Conservation (phyloP, 768 basidiomycete species). For the Pisolithus orientalis region DNA sequence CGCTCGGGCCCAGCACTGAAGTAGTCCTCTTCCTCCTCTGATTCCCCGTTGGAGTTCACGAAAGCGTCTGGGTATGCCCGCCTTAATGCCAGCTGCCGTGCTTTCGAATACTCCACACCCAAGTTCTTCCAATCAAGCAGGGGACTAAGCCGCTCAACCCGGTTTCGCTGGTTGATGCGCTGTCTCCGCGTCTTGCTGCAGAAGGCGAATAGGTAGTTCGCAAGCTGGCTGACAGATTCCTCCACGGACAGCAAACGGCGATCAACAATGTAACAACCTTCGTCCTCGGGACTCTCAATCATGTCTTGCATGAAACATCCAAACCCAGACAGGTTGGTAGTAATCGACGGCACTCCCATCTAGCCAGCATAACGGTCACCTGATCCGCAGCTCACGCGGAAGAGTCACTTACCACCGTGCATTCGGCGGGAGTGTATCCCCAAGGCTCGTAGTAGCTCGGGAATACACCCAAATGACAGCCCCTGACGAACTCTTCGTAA, state of each 20-base stretch:
- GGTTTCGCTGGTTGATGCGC: slow-evolving; percentile 97
- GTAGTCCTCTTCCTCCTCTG: slow-evolving; percentile 40
- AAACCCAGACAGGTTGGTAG: slow-evolving; percentile 96
- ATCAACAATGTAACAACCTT: slow-evolving; percentile 96
- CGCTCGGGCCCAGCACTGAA: slow-evolving; percentile 55
- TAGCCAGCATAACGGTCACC: slow-evolving; percentile 22
- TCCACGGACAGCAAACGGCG: slow-evolving; percentile 85
- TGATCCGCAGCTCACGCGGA: not conserved
- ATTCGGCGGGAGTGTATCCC: slow-evolving; percentile 97
- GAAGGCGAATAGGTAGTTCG: slow-evolving; percentile 71
- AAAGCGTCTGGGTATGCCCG: slow-evolving; percentile 96
- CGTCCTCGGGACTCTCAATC: slow-evolving; percentile 89
- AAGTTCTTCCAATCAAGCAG: slow-evolving; percentile 98
- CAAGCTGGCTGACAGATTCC: slow-evolving; percentile 82
- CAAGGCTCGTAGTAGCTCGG: slow-evolving; percentile 96
- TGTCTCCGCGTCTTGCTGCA: slow-evolving; percentile 84
- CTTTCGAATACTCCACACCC: slow-evolving; percentile 95
- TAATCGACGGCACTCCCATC: slow-evolving; percentile 98
- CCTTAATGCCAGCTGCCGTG: slow-evolving; percentile 83
- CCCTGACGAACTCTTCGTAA: slow-evolving; percentile 98
- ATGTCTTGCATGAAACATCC: slow-evolving; percentile 99
- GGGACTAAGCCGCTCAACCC: slow-evolving; percentile 90
- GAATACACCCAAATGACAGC: slow-evolving; percentile 97
- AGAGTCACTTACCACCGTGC: slow-evolving; percentile 77
- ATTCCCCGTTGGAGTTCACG: slow-evolving; percentile 49